A percentile compares a stretch with the other conserved stretches of the same genome.
Evolutionary conservation across 805 yeast genomes (phyloP).

Genomic region (Starmerella geochares): DNA sequence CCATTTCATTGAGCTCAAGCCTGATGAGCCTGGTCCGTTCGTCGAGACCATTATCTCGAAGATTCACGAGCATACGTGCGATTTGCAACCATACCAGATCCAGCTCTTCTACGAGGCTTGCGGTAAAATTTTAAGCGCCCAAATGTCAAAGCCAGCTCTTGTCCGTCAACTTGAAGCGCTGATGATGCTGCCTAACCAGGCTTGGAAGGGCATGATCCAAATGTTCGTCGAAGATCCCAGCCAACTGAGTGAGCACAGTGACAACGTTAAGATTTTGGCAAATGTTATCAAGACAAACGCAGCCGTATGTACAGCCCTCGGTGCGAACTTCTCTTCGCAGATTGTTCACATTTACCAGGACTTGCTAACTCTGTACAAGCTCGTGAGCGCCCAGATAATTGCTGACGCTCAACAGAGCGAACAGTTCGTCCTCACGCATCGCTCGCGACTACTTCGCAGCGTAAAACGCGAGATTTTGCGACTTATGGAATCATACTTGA

Average conservation of each 20-base stretch:
- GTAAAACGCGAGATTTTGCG: conserved; percentile 89
- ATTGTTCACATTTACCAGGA: conserved; percentile 77
- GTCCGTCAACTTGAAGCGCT: conserved; percentile 63
- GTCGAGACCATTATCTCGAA: conserved; percentile 78
- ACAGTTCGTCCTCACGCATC: conserved; percentile 83
- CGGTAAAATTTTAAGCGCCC: conserved; percentile 86
- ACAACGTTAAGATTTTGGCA: conserved; percentile 84
- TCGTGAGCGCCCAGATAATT: conserved; percentile 70
- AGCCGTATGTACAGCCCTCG: conserved; percentile 87
- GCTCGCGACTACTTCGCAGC: conserved; percentile 90
- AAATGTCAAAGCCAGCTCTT: conserved; percentile 47
- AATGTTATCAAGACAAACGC: conserved; percentile 92
- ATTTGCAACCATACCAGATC: conserved; percentile 92
- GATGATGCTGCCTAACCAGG: conserved; percentile 87
- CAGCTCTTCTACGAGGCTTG: conserved; percentile 97
- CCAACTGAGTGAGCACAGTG: conserved; percentile 53
- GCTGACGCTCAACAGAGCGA: conserved; percentile 67
- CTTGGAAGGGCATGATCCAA: conserved; percentile 83
- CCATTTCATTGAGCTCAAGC: conserved; percentile 83
- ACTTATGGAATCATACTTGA: conserved; percentile 76
- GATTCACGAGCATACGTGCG: conserved; percentile 78
- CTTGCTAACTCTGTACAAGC: conserved; percentile 78
- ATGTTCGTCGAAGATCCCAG: conserved; percentile 78
- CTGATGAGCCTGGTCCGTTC: conserved; percentile 79
- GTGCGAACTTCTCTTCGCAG: conserved; percentile 83